These are phyloP conservation scores for Delonix regia DNA, from an alignment of 306 rosid genomes.

Conservation along the genomic window DNA sequence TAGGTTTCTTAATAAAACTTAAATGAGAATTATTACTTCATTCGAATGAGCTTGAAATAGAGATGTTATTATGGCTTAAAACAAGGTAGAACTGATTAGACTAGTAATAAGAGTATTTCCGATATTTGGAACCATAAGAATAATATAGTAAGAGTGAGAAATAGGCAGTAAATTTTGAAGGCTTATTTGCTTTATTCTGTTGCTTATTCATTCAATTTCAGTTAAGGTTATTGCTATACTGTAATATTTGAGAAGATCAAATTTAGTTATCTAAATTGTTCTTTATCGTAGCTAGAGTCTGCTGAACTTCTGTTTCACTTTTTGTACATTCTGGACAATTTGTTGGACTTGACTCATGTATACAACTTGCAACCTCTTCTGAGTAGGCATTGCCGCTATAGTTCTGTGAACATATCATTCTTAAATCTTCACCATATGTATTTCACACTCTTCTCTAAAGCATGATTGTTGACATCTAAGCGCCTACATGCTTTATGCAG, in stretches of 20 bases:
- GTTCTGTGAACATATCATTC: not conserved
- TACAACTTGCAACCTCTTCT: not conserved
- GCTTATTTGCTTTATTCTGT: not conserved
- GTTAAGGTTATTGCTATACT: not conserved
- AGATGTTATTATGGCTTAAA: not conserved
- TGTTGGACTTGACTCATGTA: not conserved
- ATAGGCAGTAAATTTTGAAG: not conserved
- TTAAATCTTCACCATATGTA: not conserved
- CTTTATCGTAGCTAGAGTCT: not conserved
- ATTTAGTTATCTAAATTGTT: not conserved
- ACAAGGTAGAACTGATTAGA: constrained; percentile 1
- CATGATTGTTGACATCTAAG: not conserved
- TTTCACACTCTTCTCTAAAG: not conserved
- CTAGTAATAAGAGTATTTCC: constrained; percentile 4
- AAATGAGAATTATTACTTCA: not conserved
- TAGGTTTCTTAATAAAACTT: not conserved
- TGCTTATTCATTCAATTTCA: not conserved
- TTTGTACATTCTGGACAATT: not conserved
- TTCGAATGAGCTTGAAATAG: not conserved
- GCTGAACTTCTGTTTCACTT: not conserved
- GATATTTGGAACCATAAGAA: not conserved
- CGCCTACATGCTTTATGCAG: not conserved
- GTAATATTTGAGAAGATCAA: not conserved
- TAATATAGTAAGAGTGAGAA: not conserved
- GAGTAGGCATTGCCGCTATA: not conserved